Evolutionary conservation across 805 yeast species (phyloP), one percentile per base, ranked within the genome.

Genomic region (Torulaspora franciscae): DNA sequence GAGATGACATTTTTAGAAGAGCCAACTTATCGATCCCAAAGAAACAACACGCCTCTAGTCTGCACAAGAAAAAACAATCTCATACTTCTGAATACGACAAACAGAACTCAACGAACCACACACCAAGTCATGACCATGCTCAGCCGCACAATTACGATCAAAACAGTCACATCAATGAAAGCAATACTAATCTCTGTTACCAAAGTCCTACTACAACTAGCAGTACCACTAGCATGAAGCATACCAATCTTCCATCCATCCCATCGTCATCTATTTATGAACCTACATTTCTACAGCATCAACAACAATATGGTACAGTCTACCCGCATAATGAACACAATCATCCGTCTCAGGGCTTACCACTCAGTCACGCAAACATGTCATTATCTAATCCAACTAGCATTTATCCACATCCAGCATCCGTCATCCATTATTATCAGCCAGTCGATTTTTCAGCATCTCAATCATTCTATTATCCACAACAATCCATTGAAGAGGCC

Each of bases 1-100:
- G 22, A 14, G 37, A n/a, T n/a, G 45, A 45, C 19, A 45, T 45
- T 7, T 41, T 40, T 13, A 40, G 45, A 37, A 36, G 37, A 26
- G 39, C 39, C 26, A 29, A 37, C 29, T 32, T 40, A 7, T 40
- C 48, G 7, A 37, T 37, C n/a, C 27, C 44, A 14, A 41, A 41
- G 14, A 17, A 39, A 10, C 32, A 39, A n/a, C 32, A 24, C 24
- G 10, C 7, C 8, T 22, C 30, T 2, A 32, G 13, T 9, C 40
- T 37, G 13, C 28, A n/a, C 27, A 43, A 37, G 29, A 43, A 37
- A 24, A 43, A 32, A 28, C 37, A 32, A 9, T 11, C 36, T 7
- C 42, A 32, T 5, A 7, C 14, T 17, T 10, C n/a, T 17, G 42
- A 33, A 4, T 17, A 32, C 23, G 37, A 39, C 3, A 29, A 32